Evolutionary conservation across 805 yeast species (phyloP).

Genomic region (Grigorovia transvaalensis): DNA sequence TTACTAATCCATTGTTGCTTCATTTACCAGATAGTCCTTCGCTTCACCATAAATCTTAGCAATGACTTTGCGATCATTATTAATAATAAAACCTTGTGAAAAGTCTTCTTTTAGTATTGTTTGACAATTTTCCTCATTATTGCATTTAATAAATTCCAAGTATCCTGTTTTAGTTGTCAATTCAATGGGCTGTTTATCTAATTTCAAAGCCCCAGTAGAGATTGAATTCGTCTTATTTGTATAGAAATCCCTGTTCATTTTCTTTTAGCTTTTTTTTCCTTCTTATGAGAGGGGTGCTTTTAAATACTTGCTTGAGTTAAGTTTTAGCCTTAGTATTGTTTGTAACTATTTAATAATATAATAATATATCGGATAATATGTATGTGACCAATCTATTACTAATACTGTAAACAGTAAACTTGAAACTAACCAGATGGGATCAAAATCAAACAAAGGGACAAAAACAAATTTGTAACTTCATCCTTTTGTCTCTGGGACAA

Average conservation of each 20-base stretch:
- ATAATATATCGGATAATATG: too few relatives aligned
- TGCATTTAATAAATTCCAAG: constrained; percentile 26
- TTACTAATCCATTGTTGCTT: constrained; percentile 8
- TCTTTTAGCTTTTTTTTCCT: background rate
- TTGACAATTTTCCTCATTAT: constrained; percentile 9
- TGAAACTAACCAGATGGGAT: background rate
- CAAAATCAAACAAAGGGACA: background rate
- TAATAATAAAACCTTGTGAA: constrained; percentile 29
- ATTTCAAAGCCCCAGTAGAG: constrained; percentile 23
- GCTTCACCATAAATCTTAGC: constrained; percentile 34
- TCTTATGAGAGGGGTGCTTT: background rate
- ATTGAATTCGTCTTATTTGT: constrained; percentile 5
- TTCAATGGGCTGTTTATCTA: constrained; percentile 31
- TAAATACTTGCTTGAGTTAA: background rate
- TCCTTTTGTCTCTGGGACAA: background rate
- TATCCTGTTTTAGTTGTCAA: constrained; percentile 32
- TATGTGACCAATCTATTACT: too few relatives aligned
- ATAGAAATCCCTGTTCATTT: background rate
- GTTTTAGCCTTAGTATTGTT: background rate
- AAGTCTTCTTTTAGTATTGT: constrained; percentile 26
- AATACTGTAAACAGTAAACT: too few relatives aligned
- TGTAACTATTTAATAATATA: too few relatives aligned
- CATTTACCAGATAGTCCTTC: constrained; percentile 21
- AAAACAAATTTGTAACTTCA: background rate
- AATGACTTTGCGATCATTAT: constrained; percentile 27